Percentiles rank a stretch among this genome's conserved stretches.
Evolutionary conservation across 75 land plant genomes (phyloP).

Genomic region (Picea glauca): DNA sequence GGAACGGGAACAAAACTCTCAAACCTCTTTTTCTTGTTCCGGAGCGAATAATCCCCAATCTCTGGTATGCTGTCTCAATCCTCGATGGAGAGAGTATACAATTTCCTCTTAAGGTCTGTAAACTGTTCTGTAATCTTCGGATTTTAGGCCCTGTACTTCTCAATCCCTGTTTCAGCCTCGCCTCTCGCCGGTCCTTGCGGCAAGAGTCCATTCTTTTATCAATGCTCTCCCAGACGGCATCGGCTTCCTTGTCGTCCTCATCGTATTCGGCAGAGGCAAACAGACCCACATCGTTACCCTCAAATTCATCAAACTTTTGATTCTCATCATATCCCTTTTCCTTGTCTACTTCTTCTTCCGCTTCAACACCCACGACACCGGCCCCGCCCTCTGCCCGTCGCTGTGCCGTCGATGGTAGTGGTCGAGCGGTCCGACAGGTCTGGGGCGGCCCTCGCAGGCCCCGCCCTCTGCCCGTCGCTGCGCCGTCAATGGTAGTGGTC

Average conservation of each 20-base stretch:
- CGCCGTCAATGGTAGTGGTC: conserved; percentile 65
- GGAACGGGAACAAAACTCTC: conserved; percentile 91
- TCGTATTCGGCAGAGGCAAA: conserved; percentile 93
- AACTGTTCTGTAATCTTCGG: conserved; percentile 98
- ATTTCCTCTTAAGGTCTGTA: conserved; percentile 87
- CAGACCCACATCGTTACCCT: conserved; percentile 44
- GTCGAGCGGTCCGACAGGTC: conserved; percentile 87
- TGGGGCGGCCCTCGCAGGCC: conserved; percentile 94
- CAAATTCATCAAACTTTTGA: conserved; percentile 98
- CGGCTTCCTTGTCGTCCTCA: conserved; percentile 96
- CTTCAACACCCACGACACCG: conserved; percentile 44
- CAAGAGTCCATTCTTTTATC: conserved; percentile 90
- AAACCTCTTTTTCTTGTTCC: conserved; percentile 92
- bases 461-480: conserved; percentile 35
- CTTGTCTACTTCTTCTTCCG: conserved; percentile 78
- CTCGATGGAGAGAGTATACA: conserved; percentile 46
- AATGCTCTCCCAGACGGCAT: conserved; percentile 86
- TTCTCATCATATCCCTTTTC: conserved; percentile 98
- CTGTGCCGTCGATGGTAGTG: conserved; percentile 61
- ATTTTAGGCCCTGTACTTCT: conserved; percentile 90
- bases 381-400: conserved; percentile 39
- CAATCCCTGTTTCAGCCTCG: conserved; percentile 66
- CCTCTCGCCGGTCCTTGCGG: conserved; percentile 70
- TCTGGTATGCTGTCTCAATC: conserved; percentile 95
- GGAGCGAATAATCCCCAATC: conserved; percentile 78